Base-by-base conservation (phyloP, 208 protist species). In the Wallacemonas sp. region DNA sequence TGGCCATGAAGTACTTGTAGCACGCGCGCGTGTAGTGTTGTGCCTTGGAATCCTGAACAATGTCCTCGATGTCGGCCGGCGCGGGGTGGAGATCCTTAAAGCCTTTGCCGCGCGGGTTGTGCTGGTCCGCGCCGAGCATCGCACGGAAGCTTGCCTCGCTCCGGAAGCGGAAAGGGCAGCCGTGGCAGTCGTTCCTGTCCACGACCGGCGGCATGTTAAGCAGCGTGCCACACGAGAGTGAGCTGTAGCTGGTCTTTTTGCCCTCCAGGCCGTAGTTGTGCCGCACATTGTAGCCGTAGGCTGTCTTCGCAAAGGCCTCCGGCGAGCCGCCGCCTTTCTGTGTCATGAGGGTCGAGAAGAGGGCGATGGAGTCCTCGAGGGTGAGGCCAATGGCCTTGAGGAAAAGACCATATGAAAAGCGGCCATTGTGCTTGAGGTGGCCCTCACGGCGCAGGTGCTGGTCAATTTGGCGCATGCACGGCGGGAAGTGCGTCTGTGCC, bases 221-320 rank as follows among this genome's bases (percentile, higher is more conserved):
- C 4, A 97, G 70, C 2, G 88, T 91, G 17, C 74, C 73, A 65
- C 93, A 97, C 6, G 84, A 93, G 1, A 80, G 74, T 23, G 87
- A 90, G 62, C 56, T 94, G 75, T 97, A 97, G 64, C 80, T 89
- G 44, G 85, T 94, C 72, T 95, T 93, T 72, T 94, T 96, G 2
- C 93, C 93, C 68, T 97, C 90, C 83, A 90, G 80, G 19, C 93
- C 93, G 68, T 96, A 97, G 73, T 93, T 92, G 76, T 96, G 89
- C 19, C 93, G 86, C 23, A 96, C 83, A 56, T 88, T 90, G 80
- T 97, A 97, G 48, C 89, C 93, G 76, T 97, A 97, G 61, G 87
- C 57, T 12, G 89, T 90, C 70, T 95, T 92, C 8, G 77, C 30
- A 68, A 95, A 97, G 8, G 72, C 76, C 72, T 94, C 88, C 8